Percentiles rank a stretch among this genome's conserved stretches.
Conservation (phyloP, 2,329 filamentous ascomycete genomes). For the Daldinia eschscholtzii region DNA sequence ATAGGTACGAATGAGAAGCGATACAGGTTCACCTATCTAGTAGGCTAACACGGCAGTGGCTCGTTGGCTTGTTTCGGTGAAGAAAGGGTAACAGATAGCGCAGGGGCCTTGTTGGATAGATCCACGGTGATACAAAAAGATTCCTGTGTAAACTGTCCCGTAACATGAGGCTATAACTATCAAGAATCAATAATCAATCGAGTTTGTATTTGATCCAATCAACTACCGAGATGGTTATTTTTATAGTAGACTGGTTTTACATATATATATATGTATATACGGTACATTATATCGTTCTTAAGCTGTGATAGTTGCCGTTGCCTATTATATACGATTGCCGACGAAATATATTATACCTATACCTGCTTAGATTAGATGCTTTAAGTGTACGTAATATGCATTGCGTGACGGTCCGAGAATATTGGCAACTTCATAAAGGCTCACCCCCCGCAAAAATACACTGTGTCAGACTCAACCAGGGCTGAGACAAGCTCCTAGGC, state of each 20-base stretch:
- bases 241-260: not conserved
- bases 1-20: not conserved
- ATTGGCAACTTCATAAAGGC: slow-evolving; percentile 27
- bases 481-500: slow-evolving; percentile 26
- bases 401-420: slow-evolving; percentile 36
- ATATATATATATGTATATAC: not conserved
- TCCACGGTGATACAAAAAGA: slow-evolving; percentile 2
- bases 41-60: slow-evolving; percentile 1
- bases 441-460: slow-evolving; percentile 35
- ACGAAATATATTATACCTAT: no score
- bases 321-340: not conserved
- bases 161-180: not conserved
- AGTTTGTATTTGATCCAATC: not conserved
- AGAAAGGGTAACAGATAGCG: slow-evolving; percentile 1
- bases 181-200: not conserved
- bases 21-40: not conserved
- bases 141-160: not conserved
- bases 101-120: slow-evolving; percentile 8
- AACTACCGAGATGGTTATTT: not conserved
- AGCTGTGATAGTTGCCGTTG: not conserved
- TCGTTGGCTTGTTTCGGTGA: slow-evolving; percentile 8
- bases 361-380: not conserved
- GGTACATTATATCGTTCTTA: not conserved
- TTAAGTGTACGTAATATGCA: slow-evolving; percentile 28
- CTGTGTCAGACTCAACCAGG: slow-evolving; percentile 29